Percentiles rank a stretch among this genome's conserved stretches.
phyloP scores from a whole-genome alignment of 176 grass and related monocot genomes.

The Leersia perrieri region DNA sequence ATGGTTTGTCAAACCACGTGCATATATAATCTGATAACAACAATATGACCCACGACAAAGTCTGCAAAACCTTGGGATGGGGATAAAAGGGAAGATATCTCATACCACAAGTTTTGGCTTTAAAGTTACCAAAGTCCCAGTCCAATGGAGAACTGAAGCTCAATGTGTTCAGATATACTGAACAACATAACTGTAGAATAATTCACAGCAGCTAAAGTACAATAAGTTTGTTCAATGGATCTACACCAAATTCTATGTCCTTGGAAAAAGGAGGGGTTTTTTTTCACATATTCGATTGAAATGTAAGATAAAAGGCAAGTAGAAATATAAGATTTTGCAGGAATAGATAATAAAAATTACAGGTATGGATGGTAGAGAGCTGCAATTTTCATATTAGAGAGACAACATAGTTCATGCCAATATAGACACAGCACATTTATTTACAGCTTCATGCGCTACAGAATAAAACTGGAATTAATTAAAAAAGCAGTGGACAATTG shows the following conservation, averaged over 20 bases:
- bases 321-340: neutral
- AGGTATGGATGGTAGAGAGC: neutral
- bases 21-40: constrained; percentile 20
- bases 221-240: neutral
- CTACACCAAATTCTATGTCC: neutral
- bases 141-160: constrained; percentile 4
- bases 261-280: neutral
- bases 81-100: constrained; percentile 7
- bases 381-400: neutral
- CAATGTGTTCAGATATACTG: constrained; percentile 9
- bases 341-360: neutral
- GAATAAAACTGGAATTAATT: neutral
- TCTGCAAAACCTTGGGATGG: neutral
- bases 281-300: neutral
- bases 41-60: constrained; percentile 19
- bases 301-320: neutral
- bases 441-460: neutral
- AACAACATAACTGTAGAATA: constrained; percentile 14
- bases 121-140: constrained; percentile 18
- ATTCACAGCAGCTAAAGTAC: constrained; percentile 1
- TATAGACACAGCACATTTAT: neutral
- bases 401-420: neutral
- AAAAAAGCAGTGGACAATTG: neutral
- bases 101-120: constrained; percentile 10
- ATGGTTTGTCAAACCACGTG: neutral